phyloP scores from a whole-genome alignment of 495 filamentous ascomycete genomes.

The Cryomyces minteri region DNA sequence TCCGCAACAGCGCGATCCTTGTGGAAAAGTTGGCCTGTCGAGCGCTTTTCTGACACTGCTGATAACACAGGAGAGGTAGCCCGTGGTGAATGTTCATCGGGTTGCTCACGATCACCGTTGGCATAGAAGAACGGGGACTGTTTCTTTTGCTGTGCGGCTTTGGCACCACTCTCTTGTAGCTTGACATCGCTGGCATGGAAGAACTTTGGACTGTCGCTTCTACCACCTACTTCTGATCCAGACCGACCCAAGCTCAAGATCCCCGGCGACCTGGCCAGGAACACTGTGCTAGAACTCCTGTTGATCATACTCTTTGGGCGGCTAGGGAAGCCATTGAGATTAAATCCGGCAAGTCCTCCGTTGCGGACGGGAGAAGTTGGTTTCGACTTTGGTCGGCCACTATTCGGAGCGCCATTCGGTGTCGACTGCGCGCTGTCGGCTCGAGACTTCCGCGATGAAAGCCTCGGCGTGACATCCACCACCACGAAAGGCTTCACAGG shows the following conservation, averaged over 20 bases:
- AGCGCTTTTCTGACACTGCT: too few relatives aligned
- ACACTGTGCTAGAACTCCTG: constrained; percentile 2
- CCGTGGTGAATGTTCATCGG: too few relatives aligned
- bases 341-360: too few relatives aligned
- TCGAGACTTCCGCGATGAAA: constrained; percentile 20
- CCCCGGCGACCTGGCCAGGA: constrained; percentile 5
- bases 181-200: constrained; percentile 20
- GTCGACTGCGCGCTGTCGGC: constrained; percentile 15
- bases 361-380: too few relatives aligned
- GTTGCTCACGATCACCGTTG: constrained; percentile 7
- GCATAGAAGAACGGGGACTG: constrained; percentile 20
- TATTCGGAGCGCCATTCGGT: constrained; percentile 7
- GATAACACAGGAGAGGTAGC: too few relatives aligned
- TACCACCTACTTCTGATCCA: not conserved
- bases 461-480: constrained; percentile 22
- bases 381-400: not conserved
- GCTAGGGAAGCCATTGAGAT: too few relatives aligned
- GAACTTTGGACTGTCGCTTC: constrained; percentile 13
- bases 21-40: too few relatives aligned
- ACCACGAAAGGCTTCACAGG: constrained; percentile 15
- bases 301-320: constrained; percentile 11
- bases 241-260: not conserved
- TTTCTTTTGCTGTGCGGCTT: constrained; percentile 6
- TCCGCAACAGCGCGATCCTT: too few relatives aligned
- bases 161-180: constrained; percentile 6